phyloP scores from a whole-genome alignment of 441 rosid genomes.

The Omphalea diandra region DNA sequence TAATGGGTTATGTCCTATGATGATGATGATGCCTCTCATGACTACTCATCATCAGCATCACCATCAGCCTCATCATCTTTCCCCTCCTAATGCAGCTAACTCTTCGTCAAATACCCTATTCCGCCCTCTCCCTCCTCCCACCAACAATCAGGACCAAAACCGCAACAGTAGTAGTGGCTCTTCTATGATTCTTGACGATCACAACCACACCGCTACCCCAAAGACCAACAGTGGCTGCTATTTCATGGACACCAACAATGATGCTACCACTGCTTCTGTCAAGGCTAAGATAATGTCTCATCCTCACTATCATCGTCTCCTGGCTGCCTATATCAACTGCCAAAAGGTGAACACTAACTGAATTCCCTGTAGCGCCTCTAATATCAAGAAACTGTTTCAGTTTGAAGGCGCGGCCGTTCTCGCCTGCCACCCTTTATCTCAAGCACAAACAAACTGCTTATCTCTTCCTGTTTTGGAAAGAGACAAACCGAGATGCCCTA shows the following conservation, averaged over 20 bases:
- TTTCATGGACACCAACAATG: conserved; percentile 51
- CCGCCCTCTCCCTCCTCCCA: conserved; percentile 40
- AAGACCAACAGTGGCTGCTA: conserved; percentile 27
- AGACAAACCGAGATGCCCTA: not conserved
- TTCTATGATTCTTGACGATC: conserved; percentile 42
- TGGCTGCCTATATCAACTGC: conserved; percentile 81
- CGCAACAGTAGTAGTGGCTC: conserved; percentile 29
- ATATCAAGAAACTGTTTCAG: too few species aligned
- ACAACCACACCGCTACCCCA: conserved; percentile 24
- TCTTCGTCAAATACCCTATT: conserved; percentile 42
- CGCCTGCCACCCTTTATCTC: too few species aligned
- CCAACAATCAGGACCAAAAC: conserved; percentile 42
- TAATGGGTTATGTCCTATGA: conserved; percentile 37
- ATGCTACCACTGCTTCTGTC: conserved; percentile 34
- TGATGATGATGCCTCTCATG: conserved; percentile 50
- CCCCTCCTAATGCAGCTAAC: conserved; percentile 36
- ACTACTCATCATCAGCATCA: conserved; percentile 44
- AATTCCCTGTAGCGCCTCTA: too few species aligned
- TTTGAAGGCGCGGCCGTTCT: too few species aligned
- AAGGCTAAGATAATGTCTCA: conserved; percentile 94
- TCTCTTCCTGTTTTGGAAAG: not conserved
- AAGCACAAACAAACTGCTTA: too few species aligned
- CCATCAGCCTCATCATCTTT: conserved; percentile 41
- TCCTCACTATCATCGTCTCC: conserved; percentile 90
- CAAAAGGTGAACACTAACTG: conserved; percentile 92